These are phyloP conservation scores for Pyricularia sp. DNA, from an alignment of 2,329 filamentous ascomycete genomes.

Conservation along the genomic window DNA sequence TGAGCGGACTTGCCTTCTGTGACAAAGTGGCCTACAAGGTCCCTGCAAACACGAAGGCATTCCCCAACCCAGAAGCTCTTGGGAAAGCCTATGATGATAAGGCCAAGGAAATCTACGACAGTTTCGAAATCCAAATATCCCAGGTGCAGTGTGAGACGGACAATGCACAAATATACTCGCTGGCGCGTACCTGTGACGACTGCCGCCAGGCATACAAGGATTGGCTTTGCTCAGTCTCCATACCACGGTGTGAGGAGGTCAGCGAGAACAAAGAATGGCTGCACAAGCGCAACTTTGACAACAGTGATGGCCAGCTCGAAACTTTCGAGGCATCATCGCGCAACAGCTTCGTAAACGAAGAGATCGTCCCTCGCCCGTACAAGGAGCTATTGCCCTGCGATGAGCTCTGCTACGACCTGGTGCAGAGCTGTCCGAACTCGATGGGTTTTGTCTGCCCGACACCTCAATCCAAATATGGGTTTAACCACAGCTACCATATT, in stretches of 20 bases:
- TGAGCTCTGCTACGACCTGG: slow-evolving; percentile 78
- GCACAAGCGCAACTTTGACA: slow-evolving; percentile 60
- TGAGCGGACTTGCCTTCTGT: slow-evolving; percentile 86
- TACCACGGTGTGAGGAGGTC: slow-evolving; percentile 88
- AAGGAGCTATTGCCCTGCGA: slow-evolving; percentile 86
- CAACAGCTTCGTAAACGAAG: slow-evolving; percentile 61
- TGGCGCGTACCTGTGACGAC: slow-evolving; percentile 65
- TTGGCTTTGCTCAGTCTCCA: slow-evolving; percentile 90
- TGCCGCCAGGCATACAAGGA: slow-evolving; percentile 78
- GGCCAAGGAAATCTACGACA: slow-evolving; percentile 58
- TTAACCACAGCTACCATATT: slow-evolving; percentile 34
- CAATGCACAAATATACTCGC: slow-evolving; percentile 66
- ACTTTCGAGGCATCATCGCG: slow-evolving; percentile 48
- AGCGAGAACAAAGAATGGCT: slow-evolving; percentile 41
- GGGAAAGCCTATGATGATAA: slow-evolving; percentile 69
- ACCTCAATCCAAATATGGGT: slow-evolving; percentile 24
- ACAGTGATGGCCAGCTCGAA: slow-evolving; percentile 27
- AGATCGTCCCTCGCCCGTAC: slow-evolving; percentile 77
- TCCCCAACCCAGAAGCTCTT: slow-evolving; percentile 51
- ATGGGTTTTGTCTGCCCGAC: slow-evolving; percentile 69
- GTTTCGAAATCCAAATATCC: slow-evolving; percentile 73
- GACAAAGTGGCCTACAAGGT: slow-evolving; percentile 84
- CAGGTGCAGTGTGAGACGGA: slow-evolving; percentile 80
- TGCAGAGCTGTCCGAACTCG: slow-evolving; percentile 71
- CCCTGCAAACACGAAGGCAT: slow-evolving; percentile 59